phyloP scores from a whole-genome alignment of 129 eudicot species.

The Chrysanthemum makinoi region DNA sequence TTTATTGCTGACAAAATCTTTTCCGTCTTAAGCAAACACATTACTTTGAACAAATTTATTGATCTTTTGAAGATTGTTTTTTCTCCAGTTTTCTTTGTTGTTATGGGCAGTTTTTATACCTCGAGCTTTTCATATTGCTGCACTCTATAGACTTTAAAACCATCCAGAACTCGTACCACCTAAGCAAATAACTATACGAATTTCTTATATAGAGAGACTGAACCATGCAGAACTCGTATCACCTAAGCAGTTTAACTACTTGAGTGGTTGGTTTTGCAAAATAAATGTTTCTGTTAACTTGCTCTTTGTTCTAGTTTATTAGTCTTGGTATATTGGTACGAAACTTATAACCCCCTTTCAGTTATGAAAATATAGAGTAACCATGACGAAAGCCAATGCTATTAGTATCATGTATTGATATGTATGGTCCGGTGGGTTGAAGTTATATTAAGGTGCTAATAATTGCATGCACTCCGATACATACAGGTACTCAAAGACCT shows the following conservation, averaged over 20 bases:
- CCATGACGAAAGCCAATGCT: not conserved
- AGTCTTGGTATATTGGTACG: not conserved
- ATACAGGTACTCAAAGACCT: conserved; percentile 57
- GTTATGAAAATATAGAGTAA: not conserved
- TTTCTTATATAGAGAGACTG: not conserved
- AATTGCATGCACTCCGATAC: conserved; percentile 1
- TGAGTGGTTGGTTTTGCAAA: not conserved
- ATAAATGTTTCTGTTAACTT: not conserved
- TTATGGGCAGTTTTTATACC: not conserved
- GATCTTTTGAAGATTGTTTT: too few species aligned
- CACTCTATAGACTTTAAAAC: not conserved
- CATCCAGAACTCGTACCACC: not conserved
- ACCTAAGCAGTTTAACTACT: not conserved
- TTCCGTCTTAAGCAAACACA: too few species aligned
- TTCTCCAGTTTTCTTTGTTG: not conserved
- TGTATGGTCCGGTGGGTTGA: not conserved
- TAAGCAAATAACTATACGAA: not conserved
- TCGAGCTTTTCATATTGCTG: too few species aligned
- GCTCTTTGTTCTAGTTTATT: not conserved
- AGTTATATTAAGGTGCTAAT: not conserved
- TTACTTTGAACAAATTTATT: too few species aligned
- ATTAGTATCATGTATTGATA: not conserved
- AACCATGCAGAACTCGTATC: not conserved
- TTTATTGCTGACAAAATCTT: too few species aligned
- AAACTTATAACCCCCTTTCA: not conserved